A percentile compares a stretch with the other conserved stretches of the same genome.
Conservation (phyloP, 345 rosid species). For the Trapa bicornis region DNA sequence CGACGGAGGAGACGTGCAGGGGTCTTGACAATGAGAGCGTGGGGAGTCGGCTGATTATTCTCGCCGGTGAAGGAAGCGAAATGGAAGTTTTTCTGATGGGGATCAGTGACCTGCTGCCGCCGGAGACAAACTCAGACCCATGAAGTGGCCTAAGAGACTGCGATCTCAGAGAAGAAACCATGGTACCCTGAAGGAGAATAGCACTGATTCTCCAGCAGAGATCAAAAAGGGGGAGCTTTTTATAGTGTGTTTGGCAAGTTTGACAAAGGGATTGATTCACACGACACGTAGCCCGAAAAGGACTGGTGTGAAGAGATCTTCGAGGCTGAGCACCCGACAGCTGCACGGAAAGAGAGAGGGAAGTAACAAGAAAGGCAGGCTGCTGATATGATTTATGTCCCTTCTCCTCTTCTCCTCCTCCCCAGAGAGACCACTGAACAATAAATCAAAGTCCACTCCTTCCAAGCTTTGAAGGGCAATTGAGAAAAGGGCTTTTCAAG, state of each 20-base stretch:
- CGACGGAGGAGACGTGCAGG: constrained; percentile 38
- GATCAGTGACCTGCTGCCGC: constrained; percentile 18
- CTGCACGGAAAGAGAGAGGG: neutral
- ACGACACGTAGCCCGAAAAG: neutral
- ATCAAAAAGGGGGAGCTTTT: neutral
- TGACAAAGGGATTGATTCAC: neutral
- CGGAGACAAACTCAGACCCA: constrained; percentile 28
- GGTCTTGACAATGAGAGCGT: constrained; percentile 45
- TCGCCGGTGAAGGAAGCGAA: constrained; percentile 23
- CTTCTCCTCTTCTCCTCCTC: neutral
- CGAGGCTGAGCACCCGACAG: neutral
- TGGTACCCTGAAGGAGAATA: neutral
- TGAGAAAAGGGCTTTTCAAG: neutral
- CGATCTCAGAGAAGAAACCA: constrained; percentile 31
- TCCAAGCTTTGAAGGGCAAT: neutral
- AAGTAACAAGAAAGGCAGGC: too few species aligned
- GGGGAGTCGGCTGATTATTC: constrained; percentile 11
- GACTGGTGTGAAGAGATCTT: too few species aligned
- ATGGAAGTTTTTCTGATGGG: constrained; percentile 23
- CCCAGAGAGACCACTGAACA: neutral
- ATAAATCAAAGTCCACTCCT: neutral
- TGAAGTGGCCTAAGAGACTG: constrained; percentile 25
- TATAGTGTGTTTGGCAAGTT: neutral
- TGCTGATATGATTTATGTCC: neutral
- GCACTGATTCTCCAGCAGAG: neutral